These are phyloP conservation scores for Penicillium nordicum DNA, from an alignment of 2,329 filamentous ascomycete species.

Conservation along the genomic window DNA sequence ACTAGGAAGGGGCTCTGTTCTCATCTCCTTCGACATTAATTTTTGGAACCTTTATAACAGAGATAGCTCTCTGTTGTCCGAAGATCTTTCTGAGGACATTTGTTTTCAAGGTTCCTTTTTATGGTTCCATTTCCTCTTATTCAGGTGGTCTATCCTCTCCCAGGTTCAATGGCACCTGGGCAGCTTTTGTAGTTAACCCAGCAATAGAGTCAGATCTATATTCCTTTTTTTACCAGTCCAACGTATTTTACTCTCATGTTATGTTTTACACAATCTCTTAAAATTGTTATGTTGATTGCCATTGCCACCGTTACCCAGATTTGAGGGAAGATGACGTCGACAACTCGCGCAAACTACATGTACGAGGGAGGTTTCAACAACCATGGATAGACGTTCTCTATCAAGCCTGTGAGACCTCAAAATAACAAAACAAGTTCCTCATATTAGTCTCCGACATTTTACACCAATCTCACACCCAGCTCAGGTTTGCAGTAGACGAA, in stretches of 20 bases:
- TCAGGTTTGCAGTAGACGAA: background rate
- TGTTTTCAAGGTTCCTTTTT: too few species aligned
- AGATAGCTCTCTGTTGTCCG: too few species aligned
- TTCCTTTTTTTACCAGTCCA: background rate
- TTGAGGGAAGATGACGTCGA: conserved; percentile 4
- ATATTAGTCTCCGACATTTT: background rate
- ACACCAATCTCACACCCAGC: background rate
- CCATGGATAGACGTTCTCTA: background rate
- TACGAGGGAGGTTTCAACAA: background rate
- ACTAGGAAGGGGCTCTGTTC: too few species aligned
- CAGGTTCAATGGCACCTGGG: background rate
- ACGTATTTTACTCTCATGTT: background rate
- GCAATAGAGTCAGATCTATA: background rate
- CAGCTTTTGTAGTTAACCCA: background rate
- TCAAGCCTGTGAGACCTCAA: background rate
- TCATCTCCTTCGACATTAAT: too few species aligned
- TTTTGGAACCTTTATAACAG: too few species aligned
- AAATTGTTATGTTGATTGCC: background rate
- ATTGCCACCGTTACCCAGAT: conserved; percentile 3
- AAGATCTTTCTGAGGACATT: too few species aligned
- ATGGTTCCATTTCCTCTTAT: too few species aligned
- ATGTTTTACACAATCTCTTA: background rate
- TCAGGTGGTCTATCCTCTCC: too few species aligned
- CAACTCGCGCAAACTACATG: background rate
- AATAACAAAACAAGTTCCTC: background rate